phyloP scores from a whole-genome alignment of 371 early-diverging fungal species.

The Dichotomocladium elegans region DNA sequence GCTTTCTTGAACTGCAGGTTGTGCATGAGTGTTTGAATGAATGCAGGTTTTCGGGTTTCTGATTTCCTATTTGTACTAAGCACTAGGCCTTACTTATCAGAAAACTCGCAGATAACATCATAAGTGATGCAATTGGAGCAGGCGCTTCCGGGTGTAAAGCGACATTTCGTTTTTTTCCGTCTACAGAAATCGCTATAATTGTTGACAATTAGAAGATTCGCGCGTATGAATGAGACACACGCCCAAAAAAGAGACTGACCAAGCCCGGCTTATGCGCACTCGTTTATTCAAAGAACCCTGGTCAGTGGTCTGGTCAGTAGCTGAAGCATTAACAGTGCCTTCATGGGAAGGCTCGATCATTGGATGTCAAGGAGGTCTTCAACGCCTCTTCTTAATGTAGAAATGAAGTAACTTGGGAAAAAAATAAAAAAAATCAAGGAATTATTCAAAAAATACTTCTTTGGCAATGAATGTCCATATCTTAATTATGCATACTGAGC shows the following conservation, averaged over 20 bases:
- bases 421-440: too few relatives aligned
- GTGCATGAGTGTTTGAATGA: neutral
- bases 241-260: neutral
- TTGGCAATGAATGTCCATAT: too few relatives aligned
- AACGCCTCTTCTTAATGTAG: too few relatives aligned
- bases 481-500: too few relatives aligned
- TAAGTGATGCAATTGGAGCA: conserved; percentile 34
- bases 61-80: too few relatives aligned
- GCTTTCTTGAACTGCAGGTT: conserved; percentile 21
- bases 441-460: too few relatives aligned
- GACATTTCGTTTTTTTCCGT: conserved; percentile 33
- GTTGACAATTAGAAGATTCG: neutral
- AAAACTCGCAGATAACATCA: conserved; percentile 23
- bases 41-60: too few relatives aligned
- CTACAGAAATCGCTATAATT: conserved; percentile 36
- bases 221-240: neutral
- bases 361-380: too few relatives aligned
- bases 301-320: neutral
- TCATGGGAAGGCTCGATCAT: too few relatives aligned
- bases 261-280: conserved; percentile 15
- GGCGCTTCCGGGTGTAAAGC: conserved; percentile 19
- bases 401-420: too few relatives aligned
- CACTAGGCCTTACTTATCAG: conserved; percentile 4
- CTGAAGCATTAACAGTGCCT: neutral
- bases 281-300: neutral